phyloP scores from a whole-genome alignment of 371 early-diverging fungal species.

The Rhizopus sp. region DNA sequence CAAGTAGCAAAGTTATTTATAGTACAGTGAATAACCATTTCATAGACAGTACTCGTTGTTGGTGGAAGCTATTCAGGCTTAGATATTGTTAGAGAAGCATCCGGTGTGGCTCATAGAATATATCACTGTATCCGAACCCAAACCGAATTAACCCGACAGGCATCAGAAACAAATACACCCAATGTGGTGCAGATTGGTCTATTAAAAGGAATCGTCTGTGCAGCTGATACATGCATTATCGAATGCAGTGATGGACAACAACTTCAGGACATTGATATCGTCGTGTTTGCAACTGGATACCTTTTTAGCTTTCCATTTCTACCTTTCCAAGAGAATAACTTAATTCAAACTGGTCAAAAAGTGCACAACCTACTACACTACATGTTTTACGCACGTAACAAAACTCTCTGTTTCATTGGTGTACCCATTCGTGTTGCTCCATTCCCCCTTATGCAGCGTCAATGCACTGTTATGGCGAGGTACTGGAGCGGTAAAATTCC shows the following conservation, averaged over 20 bases:
- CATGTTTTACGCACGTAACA: constrained; percentile 53
- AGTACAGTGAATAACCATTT: neutral
- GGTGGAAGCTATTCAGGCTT: constrained; percentile 54
- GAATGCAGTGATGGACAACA: constrained; percentile 38
- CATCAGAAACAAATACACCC: constrained; percentile 8
- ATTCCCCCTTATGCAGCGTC: constrained; percentile 58
- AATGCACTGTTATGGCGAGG: constrained; percentile 49
- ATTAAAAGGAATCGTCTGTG: constrained; percentile 2
- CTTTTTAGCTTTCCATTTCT: constrained; percentile 60
- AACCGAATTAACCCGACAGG: constrained; percentile 24
- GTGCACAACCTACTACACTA: constrained; percentile 47
- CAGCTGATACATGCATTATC: constrained; percentile 8
- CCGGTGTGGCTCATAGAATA: constrained; percentile 35
- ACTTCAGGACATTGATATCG: constrained; percentile 37
- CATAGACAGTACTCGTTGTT: constrained; percentile 46
- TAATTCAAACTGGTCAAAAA: constrained; percentile 46
- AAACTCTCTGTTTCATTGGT: constrained; percentile 58
- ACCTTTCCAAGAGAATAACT: constrained; percentile 22
- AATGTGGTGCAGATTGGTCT: constrained; percentile 24
- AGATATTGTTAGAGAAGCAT: constrained; percentile 56
- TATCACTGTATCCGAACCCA: constrained; percentile 47
- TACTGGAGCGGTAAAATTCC: constrained; percentile 46
- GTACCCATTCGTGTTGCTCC: constrained; percentile 60
- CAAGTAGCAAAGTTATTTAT: constrained; percentile 11
- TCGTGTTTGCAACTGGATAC: constrained; percentile 69